Conservation (phyloP, 1,139 yeast genomes). For the Lipomyces yarrowii region DNA sequence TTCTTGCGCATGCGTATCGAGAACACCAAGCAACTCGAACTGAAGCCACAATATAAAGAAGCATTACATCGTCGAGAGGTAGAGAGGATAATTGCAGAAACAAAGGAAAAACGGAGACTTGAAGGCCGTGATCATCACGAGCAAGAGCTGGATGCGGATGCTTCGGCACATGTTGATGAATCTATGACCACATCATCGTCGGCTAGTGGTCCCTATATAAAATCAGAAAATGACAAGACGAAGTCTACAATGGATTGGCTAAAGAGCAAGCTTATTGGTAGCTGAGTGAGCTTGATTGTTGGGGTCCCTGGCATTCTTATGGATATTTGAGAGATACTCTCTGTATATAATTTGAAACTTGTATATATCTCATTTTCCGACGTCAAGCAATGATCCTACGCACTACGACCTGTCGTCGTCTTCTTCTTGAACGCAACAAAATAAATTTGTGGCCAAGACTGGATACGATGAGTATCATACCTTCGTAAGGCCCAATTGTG, state of each 20-base stretch:
- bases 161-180: background rate
- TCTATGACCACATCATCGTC: background rate
- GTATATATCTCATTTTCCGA: background rate
- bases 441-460: too few species aligned
- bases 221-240: background rate
- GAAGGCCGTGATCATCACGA: constrained; percentile 4
- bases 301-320: background rate
- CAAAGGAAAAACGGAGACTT: constrained; percentile 9
- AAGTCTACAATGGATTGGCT: background rate
- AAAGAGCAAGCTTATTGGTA: background rate
- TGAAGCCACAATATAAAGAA: constrained; percentile 18
- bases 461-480: too few species aligned
- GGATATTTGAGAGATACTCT: background rate
- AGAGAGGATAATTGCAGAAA: constrained; percentile 11
- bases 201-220: background rate
- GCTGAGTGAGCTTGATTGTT: background rate
- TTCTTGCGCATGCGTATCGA: constrained; percentile 13
- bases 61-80: constrained; percentile 12
- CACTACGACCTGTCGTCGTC: background rate
- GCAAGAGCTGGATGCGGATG: background rate
- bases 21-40: constrained; percentile 21
- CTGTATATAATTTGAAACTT: background rate
- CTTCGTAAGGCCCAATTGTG: too few species aligned
- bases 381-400: background rate
- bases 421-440: too few species aligned